Evolutionary conservation across 1,284 basidiomycete genomes (phyloP).

Genomic region (Ganoderma leucocontextum): DNA sequence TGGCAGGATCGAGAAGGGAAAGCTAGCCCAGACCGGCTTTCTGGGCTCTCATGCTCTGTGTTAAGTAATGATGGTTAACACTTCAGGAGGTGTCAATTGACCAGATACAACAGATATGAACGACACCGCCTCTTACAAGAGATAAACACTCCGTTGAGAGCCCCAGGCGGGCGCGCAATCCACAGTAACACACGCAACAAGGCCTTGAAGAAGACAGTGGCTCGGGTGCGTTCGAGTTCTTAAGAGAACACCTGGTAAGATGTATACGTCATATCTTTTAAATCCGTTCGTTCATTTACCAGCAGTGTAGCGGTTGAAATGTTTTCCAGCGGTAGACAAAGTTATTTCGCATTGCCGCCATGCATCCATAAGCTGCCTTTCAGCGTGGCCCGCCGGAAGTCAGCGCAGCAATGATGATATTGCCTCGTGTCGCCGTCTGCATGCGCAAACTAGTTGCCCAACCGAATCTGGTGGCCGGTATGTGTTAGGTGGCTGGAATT

Average conservation of each 20-base stretch:
- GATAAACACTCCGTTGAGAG: not conserved
- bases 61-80: not conserved
- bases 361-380: not conserved
- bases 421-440: not conserved
- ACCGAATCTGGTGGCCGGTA: not conserved
- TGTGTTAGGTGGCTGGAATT: too few relatives aligned
- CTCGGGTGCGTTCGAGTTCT: not conserved
- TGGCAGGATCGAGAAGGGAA: not conserved
- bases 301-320: constrained; percentile 3
- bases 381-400: not conserved
- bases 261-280: not conserved
- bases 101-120: too few relatives aligned
- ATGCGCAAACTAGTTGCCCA: not conserved
- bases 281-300: not conserved
- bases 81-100: not conserved
- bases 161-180: not conserved
- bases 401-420: not conserved
- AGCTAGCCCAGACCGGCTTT: not conserved
- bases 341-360: not conserved
- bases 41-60: not conserved
- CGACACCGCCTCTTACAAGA: not conserved
- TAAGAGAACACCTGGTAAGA: not conserved
- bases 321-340: not conserved
- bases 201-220: too few relatives aligned
- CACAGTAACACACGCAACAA: not conserved